A percentile compares a stretch with the other conserved stretches of the same genome.
phyloP scores from a whole-genome alignment of 805 yeast species.

The Kodamaea kaohsiungensis region DNA sequence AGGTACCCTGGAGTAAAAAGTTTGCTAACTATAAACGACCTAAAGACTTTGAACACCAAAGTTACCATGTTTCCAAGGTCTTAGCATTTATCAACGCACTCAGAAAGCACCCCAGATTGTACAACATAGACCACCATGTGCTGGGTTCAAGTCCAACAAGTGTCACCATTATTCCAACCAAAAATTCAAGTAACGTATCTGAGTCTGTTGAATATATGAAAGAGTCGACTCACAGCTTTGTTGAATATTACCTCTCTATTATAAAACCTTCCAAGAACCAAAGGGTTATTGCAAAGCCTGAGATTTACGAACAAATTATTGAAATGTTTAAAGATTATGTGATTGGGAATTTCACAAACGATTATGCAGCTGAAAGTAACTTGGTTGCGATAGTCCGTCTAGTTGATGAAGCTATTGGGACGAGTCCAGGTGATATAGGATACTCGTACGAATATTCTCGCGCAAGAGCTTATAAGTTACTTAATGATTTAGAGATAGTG shows the following conservation, averaged over 20 bases:
- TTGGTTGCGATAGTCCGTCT: conserved; percentile 31
- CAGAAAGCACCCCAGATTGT: conserved; percentile 48
- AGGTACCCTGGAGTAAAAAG: not conserved
- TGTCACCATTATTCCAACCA: conserved; percentile 33
- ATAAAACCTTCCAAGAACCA: conserved; percentile 4
- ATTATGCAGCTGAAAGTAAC: conserved; percentile 48
- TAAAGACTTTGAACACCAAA: conserved; percentile 11
- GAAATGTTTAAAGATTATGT: conserved; percentile 54
- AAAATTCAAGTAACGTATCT: conserved; percentile 8
- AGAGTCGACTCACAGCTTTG: conserved; percentile 22
- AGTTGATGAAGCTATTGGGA: conserved; percentile 19
- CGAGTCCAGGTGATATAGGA: not conserved
- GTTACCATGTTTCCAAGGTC: conserved; percentile 23
- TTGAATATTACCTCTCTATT: conserved; percentile 17
- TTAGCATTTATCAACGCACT: conserved; percentile 51
- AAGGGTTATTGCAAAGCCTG: conserved; percentile 12
- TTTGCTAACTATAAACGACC: not conserved
- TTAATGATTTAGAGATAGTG: conserved; percentile 28
- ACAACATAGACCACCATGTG: conserved; percentile 37
- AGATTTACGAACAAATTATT: conserved; percentile 36
- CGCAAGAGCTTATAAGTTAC: conserved; percentile 53
- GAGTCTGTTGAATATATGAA: conserved; percentile 21
- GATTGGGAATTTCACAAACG: conserved; percentile 52
- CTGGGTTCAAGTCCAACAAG: conserved; percentile 33
- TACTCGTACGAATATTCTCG: conserved; percentile 48